phyloP scores from a whole-genome alignment of 306 rosid species.

The Citrullus colocynthis region DNA sequence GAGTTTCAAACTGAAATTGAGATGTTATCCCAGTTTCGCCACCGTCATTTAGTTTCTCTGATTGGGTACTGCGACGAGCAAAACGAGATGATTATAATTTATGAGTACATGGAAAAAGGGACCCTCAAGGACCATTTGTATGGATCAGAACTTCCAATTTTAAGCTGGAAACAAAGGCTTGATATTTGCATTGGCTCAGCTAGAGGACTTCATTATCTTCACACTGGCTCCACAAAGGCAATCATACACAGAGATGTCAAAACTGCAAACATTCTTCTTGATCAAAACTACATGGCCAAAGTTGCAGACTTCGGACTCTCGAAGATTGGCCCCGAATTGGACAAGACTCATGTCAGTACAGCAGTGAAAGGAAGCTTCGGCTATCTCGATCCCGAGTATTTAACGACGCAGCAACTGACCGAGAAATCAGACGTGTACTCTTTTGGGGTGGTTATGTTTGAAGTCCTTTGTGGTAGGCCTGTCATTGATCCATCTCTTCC shows the following conservation, averaged over 20 bases:
- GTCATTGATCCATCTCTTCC: conserved; percentile 55
- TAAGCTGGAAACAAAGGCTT: conserved; percentile 54
- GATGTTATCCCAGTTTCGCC: conserved; percentile 59
- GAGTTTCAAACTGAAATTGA: conserved; percentile 63
- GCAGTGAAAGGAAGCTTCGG: conserved; percentile 71
- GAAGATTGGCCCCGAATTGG: conserved; percentile 49
- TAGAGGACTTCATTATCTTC: conserved; percentile 67
- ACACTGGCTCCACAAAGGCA: conserved; percentile 48
- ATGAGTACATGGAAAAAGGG: conserved; percentile 58
- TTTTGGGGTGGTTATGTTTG: conserved; percentile 64
- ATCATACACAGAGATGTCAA: conserved; percentile 71
- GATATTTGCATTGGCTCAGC: conserved; percentile 72
- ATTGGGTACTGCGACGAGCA: conserved; percentile 58
- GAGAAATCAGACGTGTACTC: conserved; percentile 70
- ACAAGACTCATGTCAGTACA: conserved; percentile 52
- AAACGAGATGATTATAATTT: conserved; percentile 50
- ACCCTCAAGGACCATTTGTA: conserved; percentile 43
- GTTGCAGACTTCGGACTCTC: conserved; percentile 73
- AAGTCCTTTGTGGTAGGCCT: conserved; percentile 62
- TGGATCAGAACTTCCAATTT: conserved; percentile 28
- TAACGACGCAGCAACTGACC: conserved; percentile 43
- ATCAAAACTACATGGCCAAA: conserved; percentile 45
- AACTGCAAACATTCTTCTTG: conserved; percentile 62
- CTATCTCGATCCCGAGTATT: conserved; percentile 69
- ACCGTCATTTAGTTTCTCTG: conserved; percentile 56